Evolutionary conservation across 2,329 filamentous ascomycete species (phyloP).

Genomic region (Fusarium graminum): DNA sequence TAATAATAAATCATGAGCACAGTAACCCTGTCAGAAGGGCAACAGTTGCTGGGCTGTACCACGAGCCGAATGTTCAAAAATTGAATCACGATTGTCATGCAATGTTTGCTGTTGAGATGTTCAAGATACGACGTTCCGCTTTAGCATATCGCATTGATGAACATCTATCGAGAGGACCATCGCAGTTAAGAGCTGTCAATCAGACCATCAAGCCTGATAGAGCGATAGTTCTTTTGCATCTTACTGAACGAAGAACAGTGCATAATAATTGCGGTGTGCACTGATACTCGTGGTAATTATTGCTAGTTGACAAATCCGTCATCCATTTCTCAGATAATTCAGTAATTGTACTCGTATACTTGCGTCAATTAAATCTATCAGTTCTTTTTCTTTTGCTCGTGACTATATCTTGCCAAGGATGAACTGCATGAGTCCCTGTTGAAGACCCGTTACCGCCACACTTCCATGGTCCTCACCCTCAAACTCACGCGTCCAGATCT

Average conservation of each 20-base stretch:
- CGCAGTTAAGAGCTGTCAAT: background rate
- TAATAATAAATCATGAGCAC: conserved; percentile 15
- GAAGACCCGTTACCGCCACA: conserved; percentile 39
- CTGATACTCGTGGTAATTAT: background rate
- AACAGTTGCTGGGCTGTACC: background rate
- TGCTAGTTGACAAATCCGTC: background rate
- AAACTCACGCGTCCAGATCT: conserved; percentile 46
- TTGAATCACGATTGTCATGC: background rate
- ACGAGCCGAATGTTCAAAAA: background rate
- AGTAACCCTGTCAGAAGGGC: background rate
- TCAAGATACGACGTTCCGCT: background rate
- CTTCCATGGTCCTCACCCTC: conserved; percentile 48
- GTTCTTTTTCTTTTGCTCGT: background rate
- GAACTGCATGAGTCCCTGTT: conserved; percentile 44
- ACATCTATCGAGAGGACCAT: background rate
- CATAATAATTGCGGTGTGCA: background rate
- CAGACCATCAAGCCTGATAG: background rate
- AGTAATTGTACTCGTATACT: background rate
- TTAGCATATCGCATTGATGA: background rate
- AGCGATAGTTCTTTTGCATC: too few relatives aligned
- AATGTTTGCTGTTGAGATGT: background rate
- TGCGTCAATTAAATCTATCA: background rate
- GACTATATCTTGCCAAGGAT: conserved; percentile 31
- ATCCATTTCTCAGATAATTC: background rate
- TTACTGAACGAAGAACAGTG: background rate